Base-by-base conservation (phyloP, 768 basidiomycete genomes). In the Sarcodon aspratus region DNA sequence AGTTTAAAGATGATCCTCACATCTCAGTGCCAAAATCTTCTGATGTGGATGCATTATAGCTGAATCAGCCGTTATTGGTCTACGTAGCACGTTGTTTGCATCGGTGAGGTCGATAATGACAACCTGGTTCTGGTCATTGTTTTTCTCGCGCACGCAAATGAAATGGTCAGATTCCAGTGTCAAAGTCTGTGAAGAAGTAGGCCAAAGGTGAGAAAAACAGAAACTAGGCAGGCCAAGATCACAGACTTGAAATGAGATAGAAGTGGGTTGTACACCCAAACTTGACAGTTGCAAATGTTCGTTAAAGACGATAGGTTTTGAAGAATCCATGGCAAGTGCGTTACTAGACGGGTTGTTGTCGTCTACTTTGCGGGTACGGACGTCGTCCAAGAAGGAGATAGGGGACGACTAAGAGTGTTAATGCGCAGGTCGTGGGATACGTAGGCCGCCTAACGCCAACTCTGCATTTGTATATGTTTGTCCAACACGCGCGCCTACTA, bases 71-170 rank as follows among this genome's bases (percentile, higher is more conserved):
- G 89, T 86, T 61, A 99, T 98, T 53, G 93, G 93, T 57, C 93
- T 75, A 52, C 93, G 84, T 49, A 94, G 78, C 59, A 98, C 88
- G 84, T 95, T 90, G 72, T 97, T 97, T 59, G 94, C 91, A 66
- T 98, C 91, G 52, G 85, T 74, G 54, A 99, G 83, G 81, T 98
- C 95, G 62, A 99, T 87, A 63, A 99, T 98, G 63, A 97, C 95
- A 54, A 99, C 96, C 69, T 97, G 94, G 68, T 95, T 92, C 61
- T 90, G 84, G 55, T 94, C 93, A 59, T 86, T 83, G 61, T 91
- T 78, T 66, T 92, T 93, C 72, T 98, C 95, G 49, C 95, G 87
- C 52, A 98, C 82, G 65, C 96, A 98, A 59, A 99, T 96, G 69
- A 89, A 99, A 65, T 90, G 88, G 74, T 99, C 96, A 55, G 91